These are phyloP conservation scores for Xylariaceae sp. DNA, from an alignment of 2,329 filamentous ascomycete genomes.

Conservation along the genomic window DNA sequence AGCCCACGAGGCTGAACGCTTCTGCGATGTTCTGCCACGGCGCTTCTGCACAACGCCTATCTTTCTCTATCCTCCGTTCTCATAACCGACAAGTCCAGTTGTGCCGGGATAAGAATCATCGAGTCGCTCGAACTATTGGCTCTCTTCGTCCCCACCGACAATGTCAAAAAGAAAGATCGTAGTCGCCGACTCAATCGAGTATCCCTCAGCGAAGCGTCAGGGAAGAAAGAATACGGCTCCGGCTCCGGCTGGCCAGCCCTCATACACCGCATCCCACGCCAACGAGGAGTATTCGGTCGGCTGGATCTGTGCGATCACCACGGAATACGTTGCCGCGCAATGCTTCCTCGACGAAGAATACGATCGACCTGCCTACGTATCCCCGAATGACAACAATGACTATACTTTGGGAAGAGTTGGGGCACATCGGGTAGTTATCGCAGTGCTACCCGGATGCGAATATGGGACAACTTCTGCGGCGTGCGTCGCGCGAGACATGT, in stretches of 20 bases:
- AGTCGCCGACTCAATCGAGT: background rate
- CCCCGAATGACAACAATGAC: background rate
- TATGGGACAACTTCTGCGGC: slow-evolving; percentile 38
- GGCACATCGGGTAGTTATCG: slow-evolving; percentile 34
- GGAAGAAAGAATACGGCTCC: background rate
- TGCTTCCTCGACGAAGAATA: slow-evolving; percentile 7
- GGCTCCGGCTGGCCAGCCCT: background rate
- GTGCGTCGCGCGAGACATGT: slow-evolving; percentile 38
- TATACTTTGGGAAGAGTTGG: slow-evolving; percentile 29
- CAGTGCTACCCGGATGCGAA: slow-evolving; percentile 34
- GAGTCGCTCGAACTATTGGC: background rate
- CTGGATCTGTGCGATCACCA: slow-evolving; percentile 11
- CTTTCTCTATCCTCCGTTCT: background rate
- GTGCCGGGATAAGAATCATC: background rate
- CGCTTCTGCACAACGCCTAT: background rate
- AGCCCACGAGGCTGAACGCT: background rate
- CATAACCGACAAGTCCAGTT: background rate
- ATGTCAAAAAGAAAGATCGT: background rate
- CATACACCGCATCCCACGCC: background rate
- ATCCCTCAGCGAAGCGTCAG: background rate
- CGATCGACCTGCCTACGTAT: background rate
- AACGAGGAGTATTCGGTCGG: slow-evolving; percentile 3
- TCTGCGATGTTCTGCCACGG: background rate
- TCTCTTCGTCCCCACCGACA: background rate
- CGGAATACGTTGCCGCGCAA: slow-evolving; percentile 4